Evolutionary conservation across 768 basidiomycete genomes (phyloP).

Genomic region (Boletus barrowsii): DNA sequence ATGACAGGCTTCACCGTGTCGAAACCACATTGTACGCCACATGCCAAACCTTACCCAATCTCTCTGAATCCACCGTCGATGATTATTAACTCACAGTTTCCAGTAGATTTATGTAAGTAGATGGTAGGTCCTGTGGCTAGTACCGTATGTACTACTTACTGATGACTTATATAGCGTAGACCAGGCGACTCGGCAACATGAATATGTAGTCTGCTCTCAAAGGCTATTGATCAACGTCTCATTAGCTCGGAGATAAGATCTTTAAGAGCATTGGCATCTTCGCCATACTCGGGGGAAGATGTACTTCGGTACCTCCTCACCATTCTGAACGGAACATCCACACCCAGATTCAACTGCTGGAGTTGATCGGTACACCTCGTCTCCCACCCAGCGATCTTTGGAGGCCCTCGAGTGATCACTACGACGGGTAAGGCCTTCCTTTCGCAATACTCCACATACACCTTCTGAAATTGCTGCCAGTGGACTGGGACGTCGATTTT

Average conservation of each 20-base stretch:
- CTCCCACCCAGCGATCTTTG: constrained; percentile 7
- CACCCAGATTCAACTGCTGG: constrained; percentile 3
- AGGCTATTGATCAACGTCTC: background rate
- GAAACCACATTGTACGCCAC: constrained; percentile 3
- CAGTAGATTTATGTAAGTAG: background rate
- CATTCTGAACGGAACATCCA: constrained; percentile 3
- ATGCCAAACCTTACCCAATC: background rate
- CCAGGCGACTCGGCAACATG: background rate
- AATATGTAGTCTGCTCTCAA: constrained; percentile 1
- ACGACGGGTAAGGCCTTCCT: constrained; percentile 18
- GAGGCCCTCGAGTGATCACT: constrained; percentile 17
- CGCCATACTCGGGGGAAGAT: constrained; percentile 10
- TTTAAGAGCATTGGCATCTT: constrained; percentile 17
- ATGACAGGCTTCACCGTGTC: background rate
- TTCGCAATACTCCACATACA: constrained; percentile 24
- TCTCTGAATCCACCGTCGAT: too few relatives aligned
- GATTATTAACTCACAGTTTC: background rate
- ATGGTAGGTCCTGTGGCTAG: background rate
- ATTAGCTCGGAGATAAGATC: constrained; percentile 7
- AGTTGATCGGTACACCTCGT: constrained; percentile 13
- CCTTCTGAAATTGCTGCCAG: constrained; percentile 21
- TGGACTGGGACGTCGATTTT: constrained; percentile 14
- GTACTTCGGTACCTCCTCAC: constrained; percentile 10
- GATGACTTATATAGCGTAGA: constrained; percentile 1
- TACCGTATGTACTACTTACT: background rate